Conservation (phyloP, 2,329 filamentous ascomycete species). For the Grosmannia penicillata region DNA sequence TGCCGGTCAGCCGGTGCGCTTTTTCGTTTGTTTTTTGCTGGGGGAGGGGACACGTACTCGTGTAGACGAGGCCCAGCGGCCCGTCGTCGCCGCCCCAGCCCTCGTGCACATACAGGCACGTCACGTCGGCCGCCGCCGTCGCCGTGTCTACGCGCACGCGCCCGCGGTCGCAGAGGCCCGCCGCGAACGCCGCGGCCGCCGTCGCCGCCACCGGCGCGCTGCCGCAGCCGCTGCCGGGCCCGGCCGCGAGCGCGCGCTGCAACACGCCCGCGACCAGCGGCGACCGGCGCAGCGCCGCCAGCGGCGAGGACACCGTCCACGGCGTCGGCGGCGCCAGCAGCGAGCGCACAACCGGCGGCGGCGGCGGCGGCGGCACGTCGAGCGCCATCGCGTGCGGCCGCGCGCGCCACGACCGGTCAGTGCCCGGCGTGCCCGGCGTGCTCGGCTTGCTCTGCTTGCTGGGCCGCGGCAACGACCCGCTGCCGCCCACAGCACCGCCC, state of each 20-base stretch:
- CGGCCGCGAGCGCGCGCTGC: neutral
- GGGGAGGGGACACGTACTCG: slow-evolving; percentile 23
- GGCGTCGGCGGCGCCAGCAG: neutral
- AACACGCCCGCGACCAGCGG: neutral
- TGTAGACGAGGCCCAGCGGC: slow-evolving; percentile 26
- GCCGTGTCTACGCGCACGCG: neutral
- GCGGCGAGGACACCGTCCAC: neutral
- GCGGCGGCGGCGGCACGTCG: neutral
- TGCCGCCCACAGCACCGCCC: neutral
- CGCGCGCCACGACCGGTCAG: no score
- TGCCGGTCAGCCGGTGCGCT: slow-evolving; percentile 7
- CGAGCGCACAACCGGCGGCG: neutral
- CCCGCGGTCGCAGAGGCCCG: neutral
- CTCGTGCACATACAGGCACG: slow-evolving; percentile 9
- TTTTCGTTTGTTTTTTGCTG: no score
- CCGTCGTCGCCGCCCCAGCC: slow-evolving; percentile 15
- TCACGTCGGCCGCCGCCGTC: neutral
- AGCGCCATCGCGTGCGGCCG: no score
- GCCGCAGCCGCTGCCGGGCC: neutral
- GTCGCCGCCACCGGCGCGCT: neutral
- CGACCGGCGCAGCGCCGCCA: neutral
- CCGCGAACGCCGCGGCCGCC: neutral
- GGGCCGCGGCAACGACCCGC: no score
- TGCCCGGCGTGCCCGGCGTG: no score
- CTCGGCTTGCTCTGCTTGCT: neutral